These are phyloP conservation scores for Neofusicoccum sp. DNA, from an alignment of 2,329 filamentous ascomycete species.

Conservation along the genomic window DNA sequence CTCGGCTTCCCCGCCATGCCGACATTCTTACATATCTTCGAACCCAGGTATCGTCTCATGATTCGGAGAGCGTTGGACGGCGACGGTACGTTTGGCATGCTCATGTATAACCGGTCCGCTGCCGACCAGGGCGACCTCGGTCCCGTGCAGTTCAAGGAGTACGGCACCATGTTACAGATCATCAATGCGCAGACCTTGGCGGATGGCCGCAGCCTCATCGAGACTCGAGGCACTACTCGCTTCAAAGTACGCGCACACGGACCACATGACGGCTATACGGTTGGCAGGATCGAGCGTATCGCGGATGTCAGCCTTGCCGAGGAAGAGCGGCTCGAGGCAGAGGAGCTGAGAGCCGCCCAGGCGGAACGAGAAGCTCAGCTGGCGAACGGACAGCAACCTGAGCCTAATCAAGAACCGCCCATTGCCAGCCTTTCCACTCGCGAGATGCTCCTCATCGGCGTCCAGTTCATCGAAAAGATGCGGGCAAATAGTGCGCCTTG, in stretches of 20 bases:
- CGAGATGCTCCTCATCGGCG: slow-evolving; percentile 63
- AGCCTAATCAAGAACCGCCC: not conserved
- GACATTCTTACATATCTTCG: slow-evolving; percentile 87
- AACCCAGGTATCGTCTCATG: slow-evolving; percentile 90
- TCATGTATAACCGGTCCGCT: slow-evolving; percentile 63
- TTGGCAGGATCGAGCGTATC: slow-evolving; percentile 72
- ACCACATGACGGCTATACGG: slow-evolving; percentile 71
- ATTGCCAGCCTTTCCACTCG: slow-evolving; percentile 65
- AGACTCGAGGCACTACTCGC: slow-evolving; percentile 72
- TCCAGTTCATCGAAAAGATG: slow-evolving; percentile 69
- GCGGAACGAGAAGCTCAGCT: slow-evolving; percentile 18
- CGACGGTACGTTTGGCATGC: slow-evolving; percentile 79
- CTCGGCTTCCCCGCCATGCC: slow-evolving; percentile 77
- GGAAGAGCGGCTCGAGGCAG: slow-evolving; percentile 73
- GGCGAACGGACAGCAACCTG: slow-evolving; percentile 16
- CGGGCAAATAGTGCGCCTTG: slow-evolving; percentile 67
- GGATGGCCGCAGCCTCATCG: slow-evolving; percentile 78
- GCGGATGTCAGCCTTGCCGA: slow-evolving; percentile 80
- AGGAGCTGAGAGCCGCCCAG: slow-evolving; percentile 55
- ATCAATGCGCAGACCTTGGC: slow-evolving; percentile 69
- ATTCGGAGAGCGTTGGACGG: slow-evolving; percentile 73
- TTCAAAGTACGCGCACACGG: slow-evolving; percentile 69
- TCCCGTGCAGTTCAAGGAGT: slow-evolving; percentile 61
- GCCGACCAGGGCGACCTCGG: slow-evolving; percentile 52
- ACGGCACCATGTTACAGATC: slow-evolving; percentile 77